Evolutionary conservation across 2,329 filamentous ascomycete genomes (phyloP), one percentile per base, ranked within the genome.

Genomic region (Dothideomycetes sp.): DNA sequence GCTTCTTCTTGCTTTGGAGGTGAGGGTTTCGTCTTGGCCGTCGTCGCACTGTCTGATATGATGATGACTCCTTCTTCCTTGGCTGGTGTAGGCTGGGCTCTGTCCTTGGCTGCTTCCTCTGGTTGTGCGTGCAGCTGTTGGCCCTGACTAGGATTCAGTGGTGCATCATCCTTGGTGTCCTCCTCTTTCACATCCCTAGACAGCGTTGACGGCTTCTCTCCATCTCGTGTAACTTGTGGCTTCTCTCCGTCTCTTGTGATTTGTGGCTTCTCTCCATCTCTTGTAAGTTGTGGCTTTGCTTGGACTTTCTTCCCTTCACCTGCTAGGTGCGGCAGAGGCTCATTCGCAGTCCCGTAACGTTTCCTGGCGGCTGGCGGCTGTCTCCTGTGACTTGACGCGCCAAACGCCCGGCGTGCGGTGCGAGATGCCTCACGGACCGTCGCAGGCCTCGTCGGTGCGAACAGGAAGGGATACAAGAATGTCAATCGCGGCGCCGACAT

Each of bases 331-430:
- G 61, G 57, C 5, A 60, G 57, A 3, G 65, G 65, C 45, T 69
- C 62, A 34, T 68, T 65, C 1, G 66, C 66, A 11, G 60, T 63
- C 18, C 67, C 67, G 54, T 70, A 70, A 30, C 66, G 61, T 40
- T 65, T 57, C 8, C 44, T 44, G 49, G 50, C 44, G 41, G 57
- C 44, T 50, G 55, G 31, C 3, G 32, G 34, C 30, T 32, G 36
- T 50, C 49, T 55, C 34, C 49, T 53, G 32, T 49, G 53, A 36
- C 55, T 24, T 10, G 57, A 54, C 22, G 59, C 49, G 34, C 59
- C 52, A 22, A 60, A 52, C 24, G 52, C 50, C 41, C 52, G 45
- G 30, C 49, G 50, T 15, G 47, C 44, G 19, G 49, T 47, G 12
- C 51, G 49, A 39, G 44, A 45, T 14, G 47, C 49, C 15, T 46